Conservation (phyloP, 1,284 basidiomycete species). For the Inonotus hispidus region DNA sequence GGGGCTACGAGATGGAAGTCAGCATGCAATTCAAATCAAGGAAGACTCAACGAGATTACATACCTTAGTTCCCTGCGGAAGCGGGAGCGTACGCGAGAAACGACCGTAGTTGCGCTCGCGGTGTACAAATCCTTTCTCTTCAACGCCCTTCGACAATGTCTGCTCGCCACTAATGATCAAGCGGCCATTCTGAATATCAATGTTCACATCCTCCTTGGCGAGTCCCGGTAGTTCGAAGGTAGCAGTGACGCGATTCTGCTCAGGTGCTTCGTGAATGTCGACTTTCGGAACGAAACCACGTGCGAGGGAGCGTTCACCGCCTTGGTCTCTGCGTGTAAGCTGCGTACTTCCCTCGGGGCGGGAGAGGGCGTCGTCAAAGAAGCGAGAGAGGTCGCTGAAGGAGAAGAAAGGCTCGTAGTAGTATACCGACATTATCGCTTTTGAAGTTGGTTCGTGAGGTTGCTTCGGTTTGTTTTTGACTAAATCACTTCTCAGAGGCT, state of each 20-base stretch:
- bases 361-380: constrained; percentile 42
- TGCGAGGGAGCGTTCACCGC: constrained; percentile 5
- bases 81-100: constrained; percentile 35
- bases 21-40: constrained; percentile 21
- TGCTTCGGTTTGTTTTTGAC: constrained; percentile 17
- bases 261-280: constrained; percentile 12
- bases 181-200: constrained; percentile 11
- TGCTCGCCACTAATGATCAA: constrained; percentile 40
- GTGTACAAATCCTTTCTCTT: constrained; percentile 41
- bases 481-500: background rate
- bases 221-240: constrained; percentile 39
- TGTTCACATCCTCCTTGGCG: constrained; percentile 9
- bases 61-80: constrained; percentile 16
- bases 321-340: constrained; percentile 21
- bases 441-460: too few species aligned
- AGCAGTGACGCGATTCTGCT: constrained; percentile 8
- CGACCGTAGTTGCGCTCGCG: constrained; percentile 45
- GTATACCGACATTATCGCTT: constrained; percentile 29
- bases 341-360: background rate
- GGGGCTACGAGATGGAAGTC: constrained; percentile 16
- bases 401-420: constrained; percentile 45
- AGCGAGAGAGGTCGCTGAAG: constrained; percentile 38
- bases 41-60: too few species aligned
- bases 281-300: constrained; percentile 12
- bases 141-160: constrained; percentile 29